Conservation (phyloP, 805 yeast genomes). For the Wickerhamomyces sydowiorum region DNA sequence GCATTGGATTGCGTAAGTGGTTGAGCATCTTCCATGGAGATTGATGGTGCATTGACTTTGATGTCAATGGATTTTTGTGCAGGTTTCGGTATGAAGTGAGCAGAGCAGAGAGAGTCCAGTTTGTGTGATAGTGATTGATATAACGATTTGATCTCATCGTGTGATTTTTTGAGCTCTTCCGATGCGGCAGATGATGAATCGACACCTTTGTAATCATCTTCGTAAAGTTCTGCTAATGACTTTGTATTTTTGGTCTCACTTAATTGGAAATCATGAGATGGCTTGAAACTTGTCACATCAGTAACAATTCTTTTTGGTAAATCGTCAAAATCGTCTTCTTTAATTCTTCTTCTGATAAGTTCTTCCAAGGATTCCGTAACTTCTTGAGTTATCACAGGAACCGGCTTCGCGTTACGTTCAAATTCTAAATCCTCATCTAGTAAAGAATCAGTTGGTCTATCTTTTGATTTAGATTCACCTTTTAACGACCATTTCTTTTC, state of each 20-base stretch:
- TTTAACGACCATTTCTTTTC: constrained; percentile 91
- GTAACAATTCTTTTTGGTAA: constrained; percentile 66
- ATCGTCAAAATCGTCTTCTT: constrained; percentile 75
- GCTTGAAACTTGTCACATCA: constrained; percentile 56
- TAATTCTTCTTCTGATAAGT: constrained; percentile 76
- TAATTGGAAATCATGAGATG: constrained; percentile 54
- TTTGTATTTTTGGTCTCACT: constrained; percentile 80
- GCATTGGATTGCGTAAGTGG: constrained; percentile 77
- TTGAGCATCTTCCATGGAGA: constrained; percentile 94
- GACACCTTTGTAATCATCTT: constrained; percentile 67
- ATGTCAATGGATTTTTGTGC: constrained; percentile 74
- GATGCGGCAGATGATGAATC: constrained; percentile 42
- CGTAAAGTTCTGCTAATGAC: constrained; percentile 88
- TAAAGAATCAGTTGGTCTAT: constrained; percentile 80
- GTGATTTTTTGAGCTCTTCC: constrained; percentile 66
- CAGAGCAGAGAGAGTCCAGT: constrained; percentile 87
- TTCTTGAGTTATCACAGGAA: constrained; percentile 89
- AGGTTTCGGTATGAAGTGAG: constrained; percentile 91
- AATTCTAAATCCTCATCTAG: constrained; percentile 80
- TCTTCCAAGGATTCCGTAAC: constrained; percentile 85
- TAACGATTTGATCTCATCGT: constrained; percentile 68
- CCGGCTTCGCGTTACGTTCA: constrained; percentile 92
- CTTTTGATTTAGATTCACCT: constrained; percentile 82
- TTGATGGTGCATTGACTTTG: constrained; percentile 76
- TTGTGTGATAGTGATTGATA: constrained; percentile 60